Evolutionary conservation across 192 early-diverging fungal species (phyloP).

Genomic region (Linnemannia zychae): DNA sequence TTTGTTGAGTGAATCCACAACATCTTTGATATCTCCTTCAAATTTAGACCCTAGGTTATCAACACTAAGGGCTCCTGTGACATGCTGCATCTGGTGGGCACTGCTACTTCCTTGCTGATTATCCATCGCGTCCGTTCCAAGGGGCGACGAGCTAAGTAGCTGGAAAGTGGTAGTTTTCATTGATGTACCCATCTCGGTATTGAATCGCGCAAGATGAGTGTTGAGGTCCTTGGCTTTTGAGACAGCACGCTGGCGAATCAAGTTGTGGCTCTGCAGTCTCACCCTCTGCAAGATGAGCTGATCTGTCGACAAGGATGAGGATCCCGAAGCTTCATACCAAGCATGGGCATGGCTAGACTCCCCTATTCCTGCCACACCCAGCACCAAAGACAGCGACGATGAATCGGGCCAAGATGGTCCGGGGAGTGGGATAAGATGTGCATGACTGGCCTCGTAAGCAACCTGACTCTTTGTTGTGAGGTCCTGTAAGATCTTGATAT

Average conservation of each 20-base stretch:
- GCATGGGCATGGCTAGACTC: background rate
- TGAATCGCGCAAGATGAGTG: background rate
- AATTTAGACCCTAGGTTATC: slow-evolving; percentile 14
- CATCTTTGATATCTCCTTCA: background rate
- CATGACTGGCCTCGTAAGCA: background rate
- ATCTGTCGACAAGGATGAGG: slow-evolving; percentile 3
- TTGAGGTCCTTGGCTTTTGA: slow-evolving; percentile 3
- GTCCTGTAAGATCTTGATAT: slow-evolving; percentile 9
- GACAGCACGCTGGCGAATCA: background rate
- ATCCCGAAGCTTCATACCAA: slow-evolving; percentile 11
- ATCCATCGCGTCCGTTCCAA: background rate
- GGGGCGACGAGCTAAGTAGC: background rate
- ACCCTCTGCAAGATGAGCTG: slow-evolving; percentile 12
- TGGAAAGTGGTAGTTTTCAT: background rate
- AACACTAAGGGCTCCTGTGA: background rate
- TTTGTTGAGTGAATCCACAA: background rate
- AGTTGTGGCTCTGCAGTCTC: background rate
- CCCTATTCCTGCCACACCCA: background rate
- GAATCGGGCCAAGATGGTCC: background rate
- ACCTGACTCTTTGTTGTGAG: slow-evolving; percentile 4
- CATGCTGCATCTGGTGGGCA: background rate
- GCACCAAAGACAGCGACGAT: background rate
- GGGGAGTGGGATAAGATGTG: background rate
- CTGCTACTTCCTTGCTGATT: background rate
- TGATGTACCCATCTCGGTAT: background rate